Percentiles rank a stretch among this genome's conserved stretches.
Evolutionary conservation across 192 early-diverging fungal species (phyloP).

Genomic region (Radiomyces spectabilis): DNA sequence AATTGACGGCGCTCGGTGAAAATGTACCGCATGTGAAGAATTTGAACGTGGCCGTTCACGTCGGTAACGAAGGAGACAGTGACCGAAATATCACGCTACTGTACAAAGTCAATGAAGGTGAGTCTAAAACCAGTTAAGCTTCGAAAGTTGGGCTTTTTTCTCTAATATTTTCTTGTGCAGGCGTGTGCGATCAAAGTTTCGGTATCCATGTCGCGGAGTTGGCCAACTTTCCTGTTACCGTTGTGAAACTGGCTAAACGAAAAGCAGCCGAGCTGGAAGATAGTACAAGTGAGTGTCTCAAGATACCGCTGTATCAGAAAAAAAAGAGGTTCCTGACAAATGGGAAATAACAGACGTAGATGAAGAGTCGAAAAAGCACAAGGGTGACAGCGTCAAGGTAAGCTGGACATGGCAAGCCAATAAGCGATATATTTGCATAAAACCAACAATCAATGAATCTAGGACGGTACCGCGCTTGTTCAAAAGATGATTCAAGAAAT

Average conservation of each 20-base stretch:
- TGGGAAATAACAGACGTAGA: no score
- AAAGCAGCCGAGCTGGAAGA: conserved; percentile 88
- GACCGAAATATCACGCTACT: conserved; percentile 75
- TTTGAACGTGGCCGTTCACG: conserved; percentile 76
- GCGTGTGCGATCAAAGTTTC: conserved; percentile 94
- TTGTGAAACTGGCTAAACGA: conserved; percentile 75
- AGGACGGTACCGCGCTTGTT: conserved; percentile 23
- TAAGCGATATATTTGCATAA: background rate
- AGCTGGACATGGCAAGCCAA: no score
- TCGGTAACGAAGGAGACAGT: conserved; percentile 23
- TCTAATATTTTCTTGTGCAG: conserved; percentile 7
- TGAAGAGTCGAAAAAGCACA: no score
- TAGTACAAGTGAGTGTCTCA: conserved; percentile 6
- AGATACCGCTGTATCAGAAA: no score
- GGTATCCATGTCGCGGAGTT: conserved; percentile 97
- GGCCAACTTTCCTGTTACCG: conserved; percentile 80
- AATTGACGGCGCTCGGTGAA: conserved; percentile 78
- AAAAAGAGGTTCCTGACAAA: no score
- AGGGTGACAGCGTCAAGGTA: no score
- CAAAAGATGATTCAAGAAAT: conserved; percentile 41
- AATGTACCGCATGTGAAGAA: conserved; percentile 73
- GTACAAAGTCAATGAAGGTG: conserved; percentile 81
- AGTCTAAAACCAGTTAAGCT: background rate
- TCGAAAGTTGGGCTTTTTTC: background rate
- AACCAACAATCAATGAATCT: background rate